phyloP scores from a whole-genome alignment of 352 stramenopile genomes.

The Globisporangium megalacanthum region DNA sequence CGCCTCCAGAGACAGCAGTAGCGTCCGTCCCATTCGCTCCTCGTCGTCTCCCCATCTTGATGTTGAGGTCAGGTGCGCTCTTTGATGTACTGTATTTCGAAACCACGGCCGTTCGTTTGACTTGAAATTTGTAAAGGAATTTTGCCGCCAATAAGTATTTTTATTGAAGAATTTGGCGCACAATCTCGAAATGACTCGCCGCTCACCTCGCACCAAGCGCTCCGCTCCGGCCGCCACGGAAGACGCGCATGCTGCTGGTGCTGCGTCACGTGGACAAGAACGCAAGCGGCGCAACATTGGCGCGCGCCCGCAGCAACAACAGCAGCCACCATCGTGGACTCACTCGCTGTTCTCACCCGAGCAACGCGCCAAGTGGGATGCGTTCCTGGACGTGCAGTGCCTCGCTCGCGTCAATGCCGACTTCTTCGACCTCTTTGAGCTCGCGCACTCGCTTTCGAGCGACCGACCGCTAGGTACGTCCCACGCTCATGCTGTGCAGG shows the following conservation, averaged over 20 bases:
- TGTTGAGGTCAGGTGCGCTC: too few relatives aligned
- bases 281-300: neutral
- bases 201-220: slow-evolving; percentile 1
- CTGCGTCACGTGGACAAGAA: neutral
- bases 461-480: slow-evolving; percentile 27
- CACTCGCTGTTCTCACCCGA: slow-evolving; percentile 7
- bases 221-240: neutral
- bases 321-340: neutral
- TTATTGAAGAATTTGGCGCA: neutral
- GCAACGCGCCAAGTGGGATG: slow-evolving; percentile 28
- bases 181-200: neutral
- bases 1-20: neutral
- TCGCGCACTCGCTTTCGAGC: slow-evolving; percentile 27
- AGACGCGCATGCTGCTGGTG: neutral
- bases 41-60: neutral
- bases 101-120: neutral
- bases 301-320: neutral
- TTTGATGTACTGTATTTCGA: too few relatives aligned
- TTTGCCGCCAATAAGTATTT: neutral
- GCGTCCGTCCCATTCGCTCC: neutral
- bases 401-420: slow-evolving; percentile 25
- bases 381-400: slow-evolving; percentile 30
- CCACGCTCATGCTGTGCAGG: neutral
- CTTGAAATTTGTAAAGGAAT: neutral
- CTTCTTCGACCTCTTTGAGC: slow-evolving; percentile 42